phyloP scores from a whole-genome alignment of 2,329 filamentous ascomycete species.

The Botrytis fragariae region DNA sequence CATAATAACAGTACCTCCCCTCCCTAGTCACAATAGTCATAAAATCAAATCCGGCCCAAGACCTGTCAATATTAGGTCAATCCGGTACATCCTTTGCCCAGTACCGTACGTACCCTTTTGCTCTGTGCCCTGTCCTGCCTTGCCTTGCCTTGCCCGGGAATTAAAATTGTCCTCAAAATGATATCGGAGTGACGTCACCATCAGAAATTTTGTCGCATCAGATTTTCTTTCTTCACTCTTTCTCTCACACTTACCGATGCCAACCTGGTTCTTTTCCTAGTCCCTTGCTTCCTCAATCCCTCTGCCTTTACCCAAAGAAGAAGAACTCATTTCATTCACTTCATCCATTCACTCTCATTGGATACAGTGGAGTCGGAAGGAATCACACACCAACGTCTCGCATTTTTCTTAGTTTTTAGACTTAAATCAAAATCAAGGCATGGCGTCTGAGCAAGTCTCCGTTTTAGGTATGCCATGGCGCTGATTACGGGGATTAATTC shows the following conservation, averaged over 20 bases:
- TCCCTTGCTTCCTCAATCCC: not conserved
- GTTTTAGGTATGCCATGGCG: not conserved
- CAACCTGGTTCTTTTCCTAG: not conserved
- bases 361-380: not conserved
- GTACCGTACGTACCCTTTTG: not conserved
- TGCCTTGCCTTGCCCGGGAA: not conserved
- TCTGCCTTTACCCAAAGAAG: not conserved
- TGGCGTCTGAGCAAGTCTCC: not conserved
- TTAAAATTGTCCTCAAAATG: not conserved
- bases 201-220: not conserved
- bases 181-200: conserved; percentile 1
- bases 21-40: not conserved
- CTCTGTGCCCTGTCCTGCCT: not conserved
- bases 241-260: not conserved
- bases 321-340: not conserved
- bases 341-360: not conserved
- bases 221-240: not conserved
- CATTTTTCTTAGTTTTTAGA: not conserved
- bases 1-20: not conserved
- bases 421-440: conserved; percentile 6
- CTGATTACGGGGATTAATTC: not conserved
- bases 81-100: not conserved
- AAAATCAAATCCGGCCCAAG: not conserved
- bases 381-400: not conserved
- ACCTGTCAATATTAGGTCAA: not conserved